Base-by-base conservation (phyloP, 106 monocot species). In the Dactylorhiza incarnata region DNA sequence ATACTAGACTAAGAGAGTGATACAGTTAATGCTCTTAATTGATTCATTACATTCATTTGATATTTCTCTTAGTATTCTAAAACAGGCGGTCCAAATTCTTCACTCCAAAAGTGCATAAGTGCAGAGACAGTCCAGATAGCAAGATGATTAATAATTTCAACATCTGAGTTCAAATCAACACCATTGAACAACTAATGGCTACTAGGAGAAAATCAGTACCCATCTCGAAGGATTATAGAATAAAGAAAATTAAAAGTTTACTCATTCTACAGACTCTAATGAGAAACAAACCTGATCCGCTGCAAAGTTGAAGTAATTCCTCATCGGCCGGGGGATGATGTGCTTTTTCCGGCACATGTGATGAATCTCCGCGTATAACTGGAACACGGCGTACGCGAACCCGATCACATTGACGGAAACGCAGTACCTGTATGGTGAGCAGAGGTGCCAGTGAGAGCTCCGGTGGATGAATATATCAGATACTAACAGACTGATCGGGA, bases 331-430 rank as follows among this genome's bases (percentile, higher is more conserved):
- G 14, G 37, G 51, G 17, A 87, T 83, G 50, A 90, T 78, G 61
- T 81, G 81, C 67, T 83, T 87, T 68, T 77, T 67, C 2, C 63
- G 75, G 24, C 61, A 75, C 49, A 69, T 83, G 52, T 79, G 78
- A 25, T 75, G 63, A 16, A 83, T 62, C 72, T 80, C 67, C 19
- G 87, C 81, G 55, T 25, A 80, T 66, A 79, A 73, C 79, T 91
- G 88, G 49, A 88, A 83, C 17, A 63, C 77, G 10, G 91, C 83
- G 66, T 91, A 91, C 43, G 84, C 54, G 74, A 91, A 91, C 37
- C 91, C 91, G 59, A 91, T 80, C 72, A 91, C 88, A 49, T 88
- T 88, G 78, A 91, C 88, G 9, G 86, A 56, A 51, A 83, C 29
- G 47, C 75, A 84, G 17, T 91, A 91, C 88, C 91, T 91, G 53